Base-by-base conservation (phyloP, 208 protist species). In the Acanthamoeba lenticulata region DNA sequence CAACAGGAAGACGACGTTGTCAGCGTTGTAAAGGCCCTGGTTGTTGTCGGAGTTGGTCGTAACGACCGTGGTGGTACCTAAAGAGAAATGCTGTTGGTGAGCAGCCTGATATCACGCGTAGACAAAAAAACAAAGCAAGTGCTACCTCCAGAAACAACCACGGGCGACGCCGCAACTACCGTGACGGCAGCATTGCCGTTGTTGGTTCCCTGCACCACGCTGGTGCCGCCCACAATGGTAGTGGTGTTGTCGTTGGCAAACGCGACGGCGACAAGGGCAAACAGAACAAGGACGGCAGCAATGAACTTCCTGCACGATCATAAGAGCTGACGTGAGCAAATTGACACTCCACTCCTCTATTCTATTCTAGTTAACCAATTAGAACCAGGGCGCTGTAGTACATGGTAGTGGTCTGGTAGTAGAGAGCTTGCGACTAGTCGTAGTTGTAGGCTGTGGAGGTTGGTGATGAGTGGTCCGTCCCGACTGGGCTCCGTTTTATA, bases 301-400 rank as follows among this genome's bases (percentile, higher is more conserved):
- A 85, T 1, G 74, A 85, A 55, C 74, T 55, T 85, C 74, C 74
- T 85, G 74, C 34, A 74, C 9, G 60, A n/a, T 60, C 52, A 60
- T 1, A 69, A 69, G 13, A 5, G 27, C 60, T 29, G 24, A n/a
- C 19, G 60, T 69, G 60, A 36, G 60, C 60, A 21, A 7, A 34
- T 34, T 29, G 47, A 52, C 47, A 19, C 47, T 52, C 47, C 47
- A 52, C 15, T 52, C 9, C 47, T 52, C 47, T 52, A 5, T 52
- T n/a, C n/a, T n/a, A n/a, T n/a, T n/a, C n/a, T n/a, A n/a, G n/a
- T n/a, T n/a, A n/a, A n/a, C n/a, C n/a, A n/a, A n/a, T n/a, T n/a
- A n/a, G n/a, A n/a, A n/a, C n/a, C n/a, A n/a, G n/a, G 15, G 52
- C 15, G 21, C 52, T 60, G 52, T 60, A 60, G 69, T 79, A 79